Evolutionary conservation across 768 basidiomycete species (phyloP), one percentile per base, ranked within the genome.

Genomic region (Mycena sanguinolenta): DNA sequence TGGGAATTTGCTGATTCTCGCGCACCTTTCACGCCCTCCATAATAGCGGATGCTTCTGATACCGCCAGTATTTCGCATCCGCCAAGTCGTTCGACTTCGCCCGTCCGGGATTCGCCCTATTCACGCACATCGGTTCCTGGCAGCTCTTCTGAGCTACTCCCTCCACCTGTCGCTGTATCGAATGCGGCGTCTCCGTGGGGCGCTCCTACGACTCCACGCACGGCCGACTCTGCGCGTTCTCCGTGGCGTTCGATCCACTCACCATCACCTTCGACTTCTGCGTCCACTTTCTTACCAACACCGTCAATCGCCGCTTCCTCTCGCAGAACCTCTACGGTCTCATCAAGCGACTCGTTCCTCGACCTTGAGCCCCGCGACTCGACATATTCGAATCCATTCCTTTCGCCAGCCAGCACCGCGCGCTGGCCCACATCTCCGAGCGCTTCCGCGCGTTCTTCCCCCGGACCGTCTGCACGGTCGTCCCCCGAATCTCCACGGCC

Each of bases 1-100:
- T 90, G 89, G 89, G 82, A 85, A 53, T 89, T 90, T 71, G 78
- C 82, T 17, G 82, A 85, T 50, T 81, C 85, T 2, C 77, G 79
- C 21, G 78, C 79, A 4, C 81, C 84, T 2, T 84, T 85, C 73
- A 79, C 80, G 32, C 85, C 85, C n/a, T 34, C 50, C 2, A 69
- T 72, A 53, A 65, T 75, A 21, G 71, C 63, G 12, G 71, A 72
- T 57, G 32, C 52, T 25, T 44, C 63, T 8, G 70, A 70, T 30
- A 54, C 58, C n/a, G 32, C 67, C 50, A 63, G 36, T 28, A 61
- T 16, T 30, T 49, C 63, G 58, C 27, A 59, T 49, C 34, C 67
- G 21, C 52, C 28, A 39, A 30, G 10, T 52, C 58, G 16, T 39
- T 59, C 65, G 3, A 55, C 65, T 0, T 55, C 50, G 10, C 50